Evolutionary conservation across 2,329 filamentous ascomycete genomes (phyloP), one percentile per base, ranked within the genome.

Genomic region (Sporothrix brasiliensis): DNA sequence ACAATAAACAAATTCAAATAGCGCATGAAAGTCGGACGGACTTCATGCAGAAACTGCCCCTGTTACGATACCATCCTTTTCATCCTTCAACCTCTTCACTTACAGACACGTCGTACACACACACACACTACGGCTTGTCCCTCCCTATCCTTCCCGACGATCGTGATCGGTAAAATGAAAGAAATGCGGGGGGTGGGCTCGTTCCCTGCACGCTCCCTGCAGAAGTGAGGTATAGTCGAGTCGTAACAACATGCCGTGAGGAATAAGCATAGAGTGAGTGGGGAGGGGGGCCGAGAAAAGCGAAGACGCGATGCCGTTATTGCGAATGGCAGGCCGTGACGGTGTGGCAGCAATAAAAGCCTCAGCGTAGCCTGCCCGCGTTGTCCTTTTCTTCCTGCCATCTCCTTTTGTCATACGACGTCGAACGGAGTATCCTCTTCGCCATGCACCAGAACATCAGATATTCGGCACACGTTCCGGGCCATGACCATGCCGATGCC

Each of bases 251-350:
- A 27, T 58, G 53, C 53, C 53, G 53, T 21, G 54, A 30, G 34
- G 56, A 41, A 60, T 19, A 30, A 27, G 30, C 24, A 30, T 7
- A 1, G 27, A 27, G 9, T 16, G 0, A 10, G 10, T 5, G 19
- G 30, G 16, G 19, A 39, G 34, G 30, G 16, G 19, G 11, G 34
- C 4, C 11, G 10, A 44, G 11, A n/a, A 4, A 63, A 63, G 58
- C 58, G 58, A 63, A 63, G 39, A 47, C 58, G 58, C 58, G 58
- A 63, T 63, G n/a, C 58, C 58, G 58, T 16, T 47, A 6, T 13
- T 60, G n/a, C 34, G 34, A 34, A 34, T 34, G 34, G 34, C 34
- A 34, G 34, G 34, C 34, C 7, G 34, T 34, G 7, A 34, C 34
- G 34, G 34, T 34, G 34, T 34, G 27, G 41, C 41, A 14, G 41